These are phyloP conservation scores for Rhexocercosporidium sp. DNA, from an alignment of 2,329 filamentous ascomycete genomes.

Conservation along the genomic window DNA sequence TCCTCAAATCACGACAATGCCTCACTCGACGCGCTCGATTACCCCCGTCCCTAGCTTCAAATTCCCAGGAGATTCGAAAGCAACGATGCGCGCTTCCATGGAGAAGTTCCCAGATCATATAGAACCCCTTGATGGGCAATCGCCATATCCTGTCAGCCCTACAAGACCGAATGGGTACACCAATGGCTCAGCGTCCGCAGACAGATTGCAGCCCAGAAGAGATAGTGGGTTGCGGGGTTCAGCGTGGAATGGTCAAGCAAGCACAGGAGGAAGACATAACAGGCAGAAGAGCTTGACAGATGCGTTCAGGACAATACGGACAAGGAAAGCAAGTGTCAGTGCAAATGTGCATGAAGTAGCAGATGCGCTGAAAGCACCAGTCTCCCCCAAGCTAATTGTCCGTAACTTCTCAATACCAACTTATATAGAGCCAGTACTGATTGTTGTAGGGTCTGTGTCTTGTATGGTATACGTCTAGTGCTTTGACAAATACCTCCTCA, in stretches of 20 bases:
- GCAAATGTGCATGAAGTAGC: constrained; percentile 94
- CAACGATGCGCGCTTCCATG: constrained; percentile 45
- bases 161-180: constrained; percentile 36
- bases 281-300: constrained; percentile 88
- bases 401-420: constrained; percentile 36
- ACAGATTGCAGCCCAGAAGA: constrained; percentile 67
- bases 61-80: constrained; percentile 37
- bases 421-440: constrained; percentile 36
- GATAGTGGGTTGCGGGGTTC: constrained; percentile 46
- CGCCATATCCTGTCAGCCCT: constrained; percentile 29
- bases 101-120: constrained; percentile 64
- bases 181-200: constrained; percentile 44
- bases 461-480: constrained; percentile 94
- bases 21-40: constrained; percentile 48
- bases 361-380: constrained; percentile 85
- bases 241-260: constrained; percentile 35
- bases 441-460: constrained; percentile 75
- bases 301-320: constrained; percentile 83
- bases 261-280: constrained; percentile 55
- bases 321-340: constrained; percentile 82
- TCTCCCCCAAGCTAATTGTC: constrained; percentile 90
- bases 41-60: constrained; percentile 43
- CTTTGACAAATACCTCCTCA: constrained; percentile 95
- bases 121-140: constrained; percentile 44
- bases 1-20: constrained; percentile 42